Conservation (phyloP, 176 grass and related monocot species). For the Triticum aestivum region DNA sequence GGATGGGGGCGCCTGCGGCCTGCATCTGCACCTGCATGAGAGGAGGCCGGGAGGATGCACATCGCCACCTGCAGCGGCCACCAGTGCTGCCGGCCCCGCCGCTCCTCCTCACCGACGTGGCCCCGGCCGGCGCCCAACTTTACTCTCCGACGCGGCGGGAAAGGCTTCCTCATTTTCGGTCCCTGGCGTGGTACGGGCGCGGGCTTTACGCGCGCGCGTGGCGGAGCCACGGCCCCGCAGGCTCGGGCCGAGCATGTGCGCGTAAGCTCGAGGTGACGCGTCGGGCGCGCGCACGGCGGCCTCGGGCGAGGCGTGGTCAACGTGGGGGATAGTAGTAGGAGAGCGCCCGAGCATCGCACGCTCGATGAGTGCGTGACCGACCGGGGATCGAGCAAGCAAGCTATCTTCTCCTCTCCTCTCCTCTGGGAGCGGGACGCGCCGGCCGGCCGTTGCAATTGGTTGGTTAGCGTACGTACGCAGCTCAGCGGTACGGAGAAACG, state of each 20-base stretch:
- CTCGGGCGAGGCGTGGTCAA: conserved; percentile 28
- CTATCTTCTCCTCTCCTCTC: too few species aligned
- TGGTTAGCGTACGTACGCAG: not conserved
- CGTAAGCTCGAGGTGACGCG: too few species aligned
- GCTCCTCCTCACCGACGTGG: too few species aligned
- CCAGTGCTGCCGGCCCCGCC: too few species aligned
- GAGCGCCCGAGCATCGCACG: not conserved
- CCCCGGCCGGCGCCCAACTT: not conserved
- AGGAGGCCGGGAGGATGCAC: too few species aligned
- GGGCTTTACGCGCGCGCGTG: too few species aligned
- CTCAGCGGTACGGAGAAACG: not conserved
- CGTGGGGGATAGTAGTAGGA: not conserved
- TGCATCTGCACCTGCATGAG: too few species aligned
- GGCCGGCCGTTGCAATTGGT: not conserved
- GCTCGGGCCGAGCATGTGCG: too few species aligned
- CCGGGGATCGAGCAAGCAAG: not conserved
- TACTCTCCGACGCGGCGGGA: not conserved
- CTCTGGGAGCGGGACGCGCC: not conserved
- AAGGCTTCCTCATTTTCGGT: not conserved
- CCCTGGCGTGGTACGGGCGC: too few species aligned
- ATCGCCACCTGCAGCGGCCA: too few species aligned
- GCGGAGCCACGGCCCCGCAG: too few species aligned
- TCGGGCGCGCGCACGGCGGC: not conserved
- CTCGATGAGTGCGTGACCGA: not conserved
- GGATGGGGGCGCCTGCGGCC: too few species aligned